These are phyloP conservation scores for Trichomonas tenax DNA, from an alignment of 208 protist genomes.

Conservation along the genomic window DNA sequence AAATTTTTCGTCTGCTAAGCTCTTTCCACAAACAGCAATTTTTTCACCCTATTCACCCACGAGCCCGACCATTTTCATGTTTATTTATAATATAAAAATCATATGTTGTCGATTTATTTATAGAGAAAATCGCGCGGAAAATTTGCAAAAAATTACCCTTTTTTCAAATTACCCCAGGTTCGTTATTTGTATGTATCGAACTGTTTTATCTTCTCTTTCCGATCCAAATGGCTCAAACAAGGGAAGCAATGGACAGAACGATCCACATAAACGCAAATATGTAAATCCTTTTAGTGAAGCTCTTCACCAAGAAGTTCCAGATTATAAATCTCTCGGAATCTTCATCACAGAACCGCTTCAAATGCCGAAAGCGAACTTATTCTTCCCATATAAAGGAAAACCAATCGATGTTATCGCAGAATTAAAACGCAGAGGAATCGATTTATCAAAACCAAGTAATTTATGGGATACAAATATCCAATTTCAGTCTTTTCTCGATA, in stretches of 20 bases:
- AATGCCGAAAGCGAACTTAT: neutral
- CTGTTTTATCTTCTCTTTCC: neutral
- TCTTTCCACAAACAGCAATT: no score
- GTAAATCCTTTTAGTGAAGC: slow-evolving; percentile 15
- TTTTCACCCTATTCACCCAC: no score
- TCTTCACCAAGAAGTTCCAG: neutral
- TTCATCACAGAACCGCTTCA: slow-evolving; percentile 1
- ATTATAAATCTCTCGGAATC: slow-evolving; percentile 18
- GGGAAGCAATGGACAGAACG: neutral
- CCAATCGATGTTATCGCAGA: neutral
- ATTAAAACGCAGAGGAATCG: neutral
- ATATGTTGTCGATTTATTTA: no score
- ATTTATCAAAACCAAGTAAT: neutral
- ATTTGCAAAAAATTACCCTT: neutral
- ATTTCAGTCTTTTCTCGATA: slow-evolving; percentile 12
- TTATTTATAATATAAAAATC: no score
- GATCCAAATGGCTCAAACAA: neutral
- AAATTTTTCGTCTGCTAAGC: no score
- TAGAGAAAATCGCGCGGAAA: no score
- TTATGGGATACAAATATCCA: slow-evolving; percentile 17
- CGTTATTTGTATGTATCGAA: neutral
- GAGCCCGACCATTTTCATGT: no score
- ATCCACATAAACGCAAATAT: neutral
- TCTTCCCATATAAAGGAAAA: neutral
- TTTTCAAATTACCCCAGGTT: neutral